Evolutionary conservation across 1,284 basidiomycete genomes (phyloP), one percentile per base, ranked within the genome.

Genomic region (Ceratobasidium sp.): DNA sequence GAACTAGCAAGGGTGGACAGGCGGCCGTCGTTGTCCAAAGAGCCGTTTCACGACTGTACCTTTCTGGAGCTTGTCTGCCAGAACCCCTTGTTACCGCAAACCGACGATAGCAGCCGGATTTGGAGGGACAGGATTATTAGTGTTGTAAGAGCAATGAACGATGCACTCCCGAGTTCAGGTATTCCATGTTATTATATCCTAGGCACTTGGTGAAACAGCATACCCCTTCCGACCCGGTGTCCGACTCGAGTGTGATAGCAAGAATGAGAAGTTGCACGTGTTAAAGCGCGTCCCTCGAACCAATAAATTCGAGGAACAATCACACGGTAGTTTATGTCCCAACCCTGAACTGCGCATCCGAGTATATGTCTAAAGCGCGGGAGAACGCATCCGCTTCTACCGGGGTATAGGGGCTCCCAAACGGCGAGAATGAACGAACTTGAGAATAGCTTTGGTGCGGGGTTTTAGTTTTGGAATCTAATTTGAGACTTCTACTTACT

Each of bases 41-140:
- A 61, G 12, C 64, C 71, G 23, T 74, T 74, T 54, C 73, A 74
- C 18, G 73, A 74, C 28, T 71, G 58, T 38, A 59, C 36, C 28
- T 71, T 71, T 51, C 30, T 71, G 23, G 69, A 71, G 69, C 30
- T 71, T 28, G 58, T 51, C 40, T 60, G 58, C 46, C 40, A 40
- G 14, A 40, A 38, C 3, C 53, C 53, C 16, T 9, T 69, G 8
- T 16, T 38, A 66, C 18, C 30, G 6, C 25, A 16, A 21, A n/a
- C 21, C 16, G 11, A 12, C 7, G 56, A 61, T 14, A 16, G 36
- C 36, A 18, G 21, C 30, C 67, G 51, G 23, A 11, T 25, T 36
- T 71, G 69, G 69, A 51, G 58, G 16, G 25, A 42, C 21, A 71
- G 49, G 28, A 18, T 71, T 16, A 11, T n/a, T 11, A 21, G 23